Evolutionary conservation across 2,329 filamentous ascomycete genomes (phyloP).

Genomic region (Ophiostoma perfectum): DNA sequence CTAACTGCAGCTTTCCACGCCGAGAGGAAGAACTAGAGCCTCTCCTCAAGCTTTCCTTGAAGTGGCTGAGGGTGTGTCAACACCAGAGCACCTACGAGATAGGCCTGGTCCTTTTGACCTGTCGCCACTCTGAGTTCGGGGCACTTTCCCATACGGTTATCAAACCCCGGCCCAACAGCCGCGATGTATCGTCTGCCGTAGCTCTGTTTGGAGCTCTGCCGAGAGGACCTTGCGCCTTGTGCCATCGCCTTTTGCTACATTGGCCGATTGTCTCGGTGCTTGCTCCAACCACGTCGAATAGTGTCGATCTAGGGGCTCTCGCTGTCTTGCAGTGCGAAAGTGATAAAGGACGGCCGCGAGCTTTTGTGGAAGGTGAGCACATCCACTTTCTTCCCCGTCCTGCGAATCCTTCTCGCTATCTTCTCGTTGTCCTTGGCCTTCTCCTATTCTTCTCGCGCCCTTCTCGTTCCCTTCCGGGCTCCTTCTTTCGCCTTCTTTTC

Average conservation of each 20-base stretch:
- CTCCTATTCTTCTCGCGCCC: background rate
- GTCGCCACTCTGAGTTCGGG: background rate
- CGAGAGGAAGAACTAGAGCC: background rate
- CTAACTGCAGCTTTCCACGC: background rate
- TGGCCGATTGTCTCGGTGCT: background rate
- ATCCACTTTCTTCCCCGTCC: background rate
- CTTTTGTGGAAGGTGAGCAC: slow-evolving; percentile 5
- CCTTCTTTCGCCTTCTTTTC: background rate
- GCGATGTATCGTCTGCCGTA: background rate
- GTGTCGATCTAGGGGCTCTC: background rate
- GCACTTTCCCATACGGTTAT: slow-evolving; percentile 10
- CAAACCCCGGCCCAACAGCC: background rate
- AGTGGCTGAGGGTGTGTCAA: background rate
- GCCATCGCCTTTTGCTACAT: background rate
- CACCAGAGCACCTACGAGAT: too few species aligned
- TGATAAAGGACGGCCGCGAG: background rate
- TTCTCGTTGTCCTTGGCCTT: background rate
- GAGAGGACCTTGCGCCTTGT: slow-evolving; percentile 1
- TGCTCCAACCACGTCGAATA: background rate
- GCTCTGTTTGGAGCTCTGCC: slow-evolving; percentile 9
- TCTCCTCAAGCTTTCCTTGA: background rate
- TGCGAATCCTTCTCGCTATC: slow-evolving; percentile 3
- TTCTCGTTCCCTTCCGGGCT: background rate
- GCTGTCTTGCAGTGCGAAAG: background rate
- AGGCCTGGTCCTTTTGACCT: background rate